Base-by-base conservation (phyloP, 768 basidiomycete genomes). In the Termitomyces sp. region DNA sequence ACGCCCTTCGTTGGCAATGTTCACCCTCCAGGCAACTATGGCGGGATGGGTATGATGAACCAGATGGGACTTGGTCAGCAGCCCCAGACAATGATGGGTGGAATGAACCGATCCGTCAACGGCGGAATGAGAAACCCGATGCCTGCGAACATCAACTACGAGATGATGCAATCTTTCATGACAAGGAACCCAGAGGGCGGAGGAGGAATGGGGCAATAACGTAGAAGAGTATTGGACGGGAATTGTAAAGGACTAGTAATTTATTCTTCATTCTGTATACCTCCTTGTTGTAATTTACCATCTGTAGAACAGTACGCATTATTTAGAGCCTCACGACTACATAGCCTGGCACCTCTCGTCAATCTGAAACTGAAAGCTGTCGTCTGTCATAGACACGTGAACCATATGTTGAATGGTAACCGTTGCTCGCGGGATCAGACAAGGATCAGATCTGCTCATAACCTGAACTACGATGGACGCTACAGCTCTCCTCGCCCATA, bases 81-180 rank as follows among this genome's bases (percentile, higher is more conserved):
- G 51, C 64, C 37, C 10, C 50, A 64, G 60, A 52, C 53, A 13
- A 61, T 66, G 66, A 68, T 67, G 61, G 61, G 49, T 43, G 65
- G 62, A 0, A 58, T 67, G 59, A 58, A 56, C 37, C 62, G 66
- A 14, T 56, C 67, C 13, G 55, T 58, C 3, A 55, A 58, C 54
- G 53, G 46, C 7, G 60, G 58, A 4, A 63, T 57, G 59, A 50
- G 62, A 37, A 61, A 56, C 57, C 45, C 64, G 47, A 55, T 62
- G 44, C 52, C 63, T 53, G 57, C 68, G 40, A 68, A 67, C 53
- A 65, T 78, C 36, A 77, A 71, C 51, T 71, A 69, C 48, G 75
- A 78, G 62, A 73, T 78, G 64, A 65, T 80, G 65, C 76, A 79
- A 59, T 74, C 76, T 18, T 77, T 80, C 59, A 71, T 76, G 67